phyloP scores from a whole-genome alignment of 495 filamentous ascomycete species.

The Xylaria acuta region DNA sequence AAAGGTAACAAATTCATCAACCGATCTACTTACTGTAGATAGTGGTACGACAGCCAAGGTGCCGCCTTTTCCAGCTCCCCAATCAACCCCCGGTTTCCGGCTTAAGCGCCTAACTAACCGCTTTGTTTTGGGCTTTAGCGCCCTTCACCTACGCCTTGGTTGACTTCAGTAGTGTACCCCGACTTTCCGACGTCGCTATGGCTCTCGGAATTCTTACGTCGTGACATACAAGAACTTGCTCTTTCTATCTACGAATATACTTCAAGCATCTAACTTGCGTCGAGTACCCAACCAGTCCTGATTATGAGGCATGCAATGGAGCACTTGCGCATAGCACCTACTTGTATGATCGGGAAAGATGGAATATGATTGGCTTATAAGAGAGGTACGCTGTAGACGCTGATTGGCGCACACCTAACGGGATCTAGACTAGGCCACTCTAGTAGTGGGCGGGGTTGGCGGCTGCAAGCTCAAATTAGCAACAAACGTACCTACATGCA shows the following conservation, averaged over 20 bases:
- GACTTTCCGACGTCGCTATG: not conserved
- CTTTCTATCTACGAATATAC: not conserved
- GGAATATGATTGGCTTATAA: slow-evolving; percentile 1
- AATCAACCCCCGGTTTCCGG: not conserved
- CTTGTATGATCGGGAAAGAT: not conserved
- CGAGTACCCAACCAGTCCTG: not conserved
- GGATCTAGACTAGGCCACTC: not conserved
- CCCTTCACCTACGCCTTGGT: not conserved
- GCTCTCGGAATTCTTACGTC: not conserved
- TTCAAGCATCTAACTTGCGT: not conserved
- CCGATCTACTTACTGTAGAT: not conserved
- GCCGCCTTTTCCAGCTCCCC: not conserved
- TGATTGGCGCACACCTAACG: slow-evolving; percentile 6
- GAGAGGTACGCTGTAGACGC: not conserved
- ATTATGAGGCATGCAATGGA: not conserved
- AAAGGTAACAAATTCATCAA: too few species aligned
- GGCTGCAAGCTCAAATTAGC: slow-evolving; percentile 23
- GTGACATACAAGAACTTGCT: not conserved
- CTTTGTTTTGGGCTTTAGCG: not conserved
- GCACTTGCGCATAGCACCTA: not conserved
- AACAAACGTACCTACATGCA: slow-evolving; percentile 15
- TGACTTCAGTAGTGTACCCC: not conserved
- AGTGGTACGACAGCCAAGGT: not conserved
- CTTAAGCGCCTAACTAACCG: slow-evolving; percentile 4
- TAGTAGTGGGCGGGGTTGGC: slow-evolving; percentile 9